Conservation (phyloP, 352 stramenopile species). For the Globisporangium ultimum region DNA sequence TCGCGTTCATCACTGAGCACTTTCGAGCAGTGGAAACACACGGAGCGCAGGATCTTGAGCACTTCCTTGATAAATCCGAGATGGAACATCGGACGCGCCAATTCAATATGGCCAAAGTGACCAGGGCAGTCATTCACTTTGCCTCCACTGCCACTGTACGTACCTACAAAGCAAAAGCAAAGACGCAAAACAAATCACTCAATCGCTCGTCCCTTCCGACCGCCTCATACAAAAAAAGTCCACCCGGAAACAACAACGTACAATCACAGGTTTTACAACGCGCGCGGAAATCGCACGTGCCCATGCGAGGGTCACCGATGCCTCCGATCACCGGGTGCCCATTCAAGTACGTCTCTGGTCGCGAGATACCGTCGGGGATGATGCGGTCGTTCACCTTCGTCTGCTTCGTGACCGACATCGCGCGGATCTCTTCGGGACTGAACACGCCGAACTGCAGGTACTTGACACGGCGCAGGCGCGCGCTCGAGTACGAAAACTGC, state of each 20-base stretch:
- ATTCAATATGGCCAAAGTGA: slow-evolving; percentile 99
- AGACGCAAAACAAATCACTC: slow-evolving; percentile 4
- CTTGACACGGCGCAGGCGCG: slow-evolving; percentile 93
- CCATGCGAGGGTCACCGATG: slow-evolving; percentile 98
- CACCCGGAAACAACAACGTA: slow-evolving; percentile 19
- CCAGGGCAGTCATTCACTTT: slow-evolving; percentile 97
- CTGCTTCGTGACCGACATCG: slow-evolving; percentile 96
- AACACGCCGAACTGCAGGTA: slow-evolving; percentile 99
- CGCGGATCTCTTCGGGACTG: slow-evolving; percentile 96
- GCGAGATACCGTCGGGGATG: slow-evolving; percentile 94
- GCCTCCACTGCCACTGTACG: slow-evolving; percentile 87
- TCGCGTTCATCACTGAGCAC: slow-evolving; percentile 92
- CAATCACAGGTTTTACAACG: slow-evolving; percentile 92
- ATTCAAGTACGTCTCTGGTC: slow-evolving; percentile 85
- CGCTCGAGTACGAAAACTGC: slow-evolving; percentile 96
- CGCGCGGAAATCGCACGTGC: slow-evolving; percentile 88
- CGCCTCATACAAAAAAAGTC: not conserved
- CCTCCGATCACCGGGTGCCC: slow-evolving; percentile 97
- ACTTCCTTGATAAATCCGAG: slow-evolving; percentile 97
- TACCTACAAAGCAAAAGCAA: slow-evolving; percentile 25
- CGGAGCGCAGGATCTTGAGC: slow-evolving; percentile 90
- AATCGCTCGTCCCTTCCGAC: not conserved
- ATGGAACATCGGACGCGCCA: slow-evolving; percentile 97
- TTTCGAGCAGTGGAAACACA: slow-evolving; percentile 98
- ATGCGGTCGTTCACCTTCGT: slow-evolving; percentile 96